Evolutionary conservation across 139 green algal genomes (phyloP), one percentile per base, ranked within the genome.

Genomic region (Chlamydomonas eustigma): DNA sequence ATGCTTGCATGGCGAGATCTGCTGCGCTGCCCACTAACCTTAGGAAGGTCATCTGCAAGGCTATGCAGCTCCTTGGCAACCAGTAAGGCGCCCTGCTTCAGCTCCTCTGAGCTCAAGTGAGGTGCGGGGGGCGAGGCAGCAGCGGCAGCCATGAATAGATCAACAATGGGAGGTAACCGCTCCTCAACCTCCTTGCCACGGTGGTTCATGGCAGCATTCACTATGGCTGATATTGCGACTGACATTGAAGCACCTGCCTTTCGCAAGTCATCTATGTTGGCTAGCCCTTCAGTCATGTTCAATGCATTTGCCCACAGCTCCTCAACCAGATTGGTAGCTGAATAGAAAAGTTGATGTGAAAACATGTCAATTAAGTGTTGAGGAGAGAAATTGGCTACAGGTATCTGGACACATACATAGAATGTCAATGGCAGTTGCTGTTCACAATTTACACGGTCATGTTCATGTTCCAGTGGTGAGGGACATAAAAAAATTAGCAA

Each of bases 21-120:
- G 12, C 12, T 58, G 44, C 44, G 44, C 44, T 22, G 35, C 58
- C 5, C 5, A 69, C 58, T 30, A 31, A 69, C 58, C 66, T 73
- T 73, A 12, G 66, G 66, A 33, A 73, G 44, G 66, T 73, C 66
- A 8, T 73, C 66, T 4, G 66, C 66, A 4, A 73, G 33, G 8
- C 24, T 50, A 50, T 73, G 66, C 33, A 73, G 33, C 30, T 33
- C 30, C 8, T 25, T n/a, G 28, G 58, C 58, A 33, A 69, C 5
- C 6, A 32, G 58, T 30, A 69, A 5, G 28, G 12, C 6, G 35
- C 58, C 58, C 58, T 31, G 28, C 5, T n/a, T 30, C 58, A 69
- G 58, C 58, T 69, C 58, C 18, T n/a, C 5, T 37, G 58, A n/a
- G 18, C 28, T 32, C 18, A 69, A n/a, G n/a, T n/a, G 58, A 5